These are phyloP conservation scores for Trichoderma endophyticum DNA, from an alignment of 2,329 filamentous ascomycete species.

Conservation along the genomic window DNA sequence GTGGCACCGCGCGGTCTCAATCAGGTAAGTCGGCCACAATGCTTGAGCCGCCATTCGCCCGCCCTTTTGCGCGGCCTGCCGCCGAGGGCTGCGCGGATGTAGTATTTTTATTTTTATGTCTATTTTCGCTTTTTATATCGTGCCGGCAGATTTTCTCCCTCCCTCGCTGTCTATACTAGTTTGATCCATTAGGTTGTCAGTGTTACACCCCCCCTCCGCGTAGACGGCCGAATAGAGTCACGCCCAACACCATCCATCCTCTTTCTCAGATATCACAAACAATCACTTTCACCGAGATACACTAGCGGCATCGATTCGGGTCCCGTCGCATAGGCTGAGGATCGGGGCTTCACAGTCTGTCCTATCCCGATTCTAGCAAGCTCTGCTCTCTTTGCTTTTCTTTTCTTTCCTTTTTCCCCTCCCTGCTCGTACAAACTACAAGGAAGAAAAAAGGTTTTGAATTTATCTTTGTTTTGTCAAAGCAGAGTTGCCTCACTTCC, in stretches of 20 bases:
- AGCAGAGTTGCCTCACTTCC: neutral
- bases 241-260: conserved; percentile 1
- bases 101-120: neutral
- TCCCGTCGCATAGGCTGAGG: neutral
- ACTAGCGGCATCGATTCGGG: neutral
- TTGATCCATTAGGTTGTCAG: neutral
- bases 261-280: neutral
- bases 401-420: no score
- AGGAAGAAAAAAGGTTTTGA: neutral
- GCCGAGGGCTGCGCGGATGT: neutral
- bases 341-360: neutral
- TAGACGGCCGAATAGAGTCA: neutral
- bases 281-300: conserved; percentile 1
- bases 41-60: neutral
- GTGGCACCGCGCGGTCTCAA: neutral
- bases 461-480: neutral
- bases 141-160: neutral
- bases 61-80: neutral
- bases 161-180: neutral
- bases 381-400: neutral
- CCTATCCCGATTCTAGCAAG: neutral
- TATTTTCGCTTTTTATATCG: neutral
- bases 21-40: neutral
- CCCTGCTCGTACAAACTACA: neutral
- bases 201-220: neutral